phyloP scores from a whole-genome alignment of 768 basidiomycete genomes.

The Leccinum fibrillosum region DNA sequence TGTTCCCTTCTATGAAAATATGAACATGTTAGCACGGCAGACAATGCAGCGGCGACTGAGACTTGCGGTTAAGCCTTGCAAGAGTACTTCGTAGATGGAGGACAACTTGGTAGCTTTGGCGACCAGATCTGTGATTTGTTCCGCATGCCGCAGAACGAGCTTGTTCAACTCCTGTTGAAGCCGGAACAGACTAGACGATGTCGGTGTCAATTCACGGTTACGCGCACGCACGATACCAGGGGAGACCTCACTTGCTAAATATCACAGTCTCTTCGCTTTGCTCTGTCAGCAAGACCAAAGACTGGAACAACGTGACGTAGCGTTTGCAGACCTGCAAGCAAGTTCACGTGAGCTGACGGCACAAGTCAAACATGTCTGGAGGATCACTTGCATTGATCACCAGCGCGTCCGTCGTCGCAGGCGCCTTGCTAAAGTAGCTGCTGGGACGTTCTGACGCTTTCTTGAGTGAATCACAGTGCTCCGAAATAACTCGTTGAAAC shows the following conservation, averaged over 20 bases:
- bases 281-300: conserved; percentile 74
- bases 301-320: conserved; percentile 80
- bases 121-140: conserved; percentile 57
- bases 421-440: conserved; percentile 61
- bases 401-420: conserved; percentile 62
- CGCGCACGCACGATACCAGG: neutral
- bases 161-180: conserved; percentile 80
- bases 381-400: conserved; percentile 54
- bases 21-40: neutral
- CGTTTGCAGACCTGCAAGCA: conserved; percentile 59
- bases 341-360: neutral
- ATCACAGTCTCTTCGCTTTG: conserved; percentile 95
- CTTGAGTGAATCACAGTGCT: conserved; percentile 78
- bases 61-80: conserved; percentile 76
- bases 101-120: conserved; percentile 67
- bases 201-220: neutral
- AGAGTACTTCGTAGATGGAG: conserved; percentile 69
- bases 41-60: neutral
- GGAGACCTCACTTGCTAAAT: conserved; percentile 73
- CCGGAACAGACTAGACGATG: conserved; percentile 62
- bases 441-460: conserved; percentile 72
- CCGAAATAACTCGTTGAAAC: conserved; percentile 86
- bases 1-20: conserved; percentile 51
- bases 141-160: conserved; percentile 70
- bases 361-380: neutral